A percentile compares a stretch with the other conserved stretches of the same genome.
phyloP scores from a whole-genome alignment of 2,329 filamentous ascomycete species.

The Conoideocrella luteorostrata region DNA sequence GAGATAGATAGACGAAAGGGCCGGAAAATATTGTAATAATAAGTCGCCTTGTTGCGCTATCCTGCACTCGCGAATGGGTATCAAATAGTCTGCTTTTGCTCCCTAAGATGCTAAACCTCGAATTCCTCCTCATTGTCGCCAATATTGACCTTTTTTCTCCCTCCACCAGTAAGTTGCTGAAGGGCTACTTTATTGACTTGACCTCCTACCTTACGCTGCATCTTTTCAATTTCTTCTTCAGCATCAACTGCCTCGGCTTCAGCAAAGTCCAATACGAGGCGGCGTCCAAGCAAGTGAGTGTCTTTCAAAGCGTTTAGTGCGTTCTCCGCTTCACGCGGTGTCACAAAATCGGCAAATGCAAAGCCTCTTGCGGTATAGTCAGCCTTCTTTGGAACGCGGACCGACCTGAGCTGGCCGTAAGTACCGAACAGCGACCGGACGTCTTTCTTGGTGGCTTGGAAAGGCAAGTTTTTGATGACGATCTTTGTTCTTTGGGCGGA shows the following conservation, averaged over 20 bases:
- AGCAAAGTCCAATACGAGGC: constrained; percentile 86
- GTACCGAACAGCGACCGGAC: constrained; percentile 77
- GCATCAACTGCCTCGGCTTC: constrained; percentile 83
- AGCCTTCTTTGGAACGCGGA: constrained; percentile 93
- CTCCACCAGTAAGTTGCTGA: constrained; percentile 77
- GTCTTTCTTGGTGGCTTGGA: constrained; percentile 91
- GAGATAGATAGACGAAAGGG: no score
- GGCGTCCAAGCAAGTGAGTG: constrained; percentile 86
- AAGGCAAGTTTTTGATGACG: constrained; percentile 96
- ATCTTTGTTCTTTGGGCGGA: constrained; percentile 80
- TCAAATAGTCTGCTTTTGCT: constrained; percentile 15
- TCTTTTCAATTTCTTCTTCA: constrained; percentile 92
- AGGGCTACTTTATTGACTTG: constrained; percentile 88
- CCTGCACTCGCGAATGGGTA: constrained; percentile 3
- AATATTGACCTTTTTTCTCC: constrained; percentile 84
- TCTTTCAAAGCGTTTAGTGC: constrained; percentile 86
- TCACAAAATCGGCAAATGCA: constrained; percentile 94
- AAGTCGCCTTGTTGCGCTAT: background rate
- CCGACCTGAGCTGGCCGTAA: constrained; percentile 86
- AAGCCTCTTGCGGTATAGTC: constrained; percentile 85
- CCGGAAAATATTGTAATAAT: no score
- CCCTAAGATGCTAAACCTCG: constrained; percentile 21
- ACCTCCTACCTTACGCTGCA: constrained; percentile 90
- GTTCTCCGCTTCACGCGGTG: constrained; percentile 79
- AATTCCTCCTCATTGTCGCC: constrained; percentile 61